Evolutionary conservation across 2,329 filamentous ascomycete genomes (phyloP).

Genomic region (Nemania abortiva): DNA sequence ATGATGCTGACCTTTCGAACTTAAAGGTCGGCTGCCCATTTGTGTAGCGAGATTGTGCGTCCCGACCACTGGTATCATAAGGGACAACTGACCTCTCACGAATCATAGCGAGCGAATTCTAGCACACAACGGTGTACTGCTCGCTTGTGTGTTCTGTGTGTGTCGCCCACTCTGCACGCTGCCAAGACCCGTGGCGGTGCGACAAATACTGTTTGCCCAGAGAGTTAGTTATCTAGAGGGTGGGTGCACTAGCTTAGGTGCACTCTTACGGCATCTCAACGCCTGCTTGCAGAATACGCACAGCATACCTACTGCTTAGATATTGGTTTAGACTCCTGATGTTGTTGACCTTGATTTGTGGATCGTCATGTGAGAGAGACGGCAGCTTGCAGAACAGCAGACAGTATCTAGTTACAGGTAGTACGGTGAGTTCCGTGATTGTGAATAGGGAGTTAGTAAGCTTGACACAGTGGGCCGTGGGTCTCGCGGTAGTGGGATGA

Average conservation of each 20-base stretch:
- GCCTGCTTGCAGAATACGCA: constrained; percentile 21
- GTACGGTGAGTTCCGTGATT: constrained; percentile 9
- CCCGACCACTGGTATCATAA: constrained; percentile 3
- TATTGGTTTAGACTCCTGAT: constrained; percentile 9
- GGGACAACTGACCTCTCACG: constrained; percentile 33
- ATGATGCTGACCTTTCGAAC: constrained; percentile 26
- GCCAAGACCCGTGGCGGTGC: constrained; percentile 33
- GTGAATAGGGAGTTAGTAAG: not conserved
- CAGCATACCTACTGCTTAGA: constrained; percentile 9
- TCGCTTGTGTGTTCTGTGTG: not conserved
- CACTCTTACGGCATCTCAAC: not conserved
- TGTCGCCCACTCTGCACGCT: not conserved
- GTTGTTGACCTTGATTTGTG: constrained; percentile 9
- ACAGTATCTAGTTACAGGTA: not conserved
- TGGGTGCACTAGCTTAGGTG: too few relatives aligned
- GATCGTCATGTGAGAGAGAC: constrained; percentile 19
- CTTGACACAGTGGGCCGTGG: not conserved
- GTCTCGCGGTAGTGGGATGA: not conserved
- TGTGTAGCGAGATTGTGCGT: constrained; percentile 29
- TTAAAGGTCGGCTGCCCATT: constrained; percentile 9
- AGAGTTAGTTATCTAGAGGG: not conserved
- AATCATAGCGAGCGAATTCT: constrained; percentile 18
- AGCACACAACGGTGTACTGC: constrained; percentile 17
- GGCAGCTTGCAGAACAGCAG: constrained; percentile 21
- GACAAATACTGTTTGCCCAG: constrained; percentile 20